Evolutionary conservation across 1,284 basidiomycete genomes (phyloP), one percentile per base, ranked within the genome.

Genomic region (Tilletia walkeri): DNA sequence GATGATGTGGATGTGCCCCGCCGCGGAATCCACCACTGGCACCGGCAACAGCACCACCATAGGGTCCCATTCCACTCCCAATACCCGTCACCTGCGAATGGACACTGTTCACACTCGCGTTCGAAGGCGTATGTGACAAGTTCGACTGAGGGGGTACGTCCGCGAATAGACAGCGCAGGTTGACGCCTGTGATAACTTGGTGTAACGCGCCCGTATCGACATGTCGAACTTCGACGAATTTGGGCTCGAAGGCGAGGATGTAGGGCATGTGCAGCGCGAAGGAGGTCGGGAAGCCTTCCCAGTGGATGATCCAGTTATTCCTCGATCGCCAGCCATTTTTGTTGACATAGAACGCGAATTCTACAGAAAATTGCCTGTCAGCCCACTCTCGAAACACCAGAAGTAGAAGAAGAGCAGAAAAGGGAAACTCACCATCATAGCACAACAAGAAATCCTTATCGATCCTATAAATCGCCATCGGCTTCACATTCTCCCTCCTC

Each of bases 261-360:
- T 95, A 99, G 0, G 96, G 95, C 84, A 95, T 95, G 83, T 95
- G 92, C 36, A 98, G 88, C 1, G 96, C 95, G 81, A 99, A 99
- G 36, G 91, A 90, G 1, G 92, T 92, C 1, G 96, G 96, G 59
- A 88, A 88, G 3, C 96, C 96, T 85, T 99, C 95, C 96, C 96
- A 99, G 78, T 93, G 88, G 34, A 99, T 91, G 87, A 95, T 93
- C 88, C 96, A 98, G 72, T 93, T 90, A 76, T 89, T 90, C 69
- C 93, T 88, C 63, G 94, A 92, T 70, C 94, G 88, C 88, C 93
- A 93, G 12, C 96, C 96, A 76, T 91, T 95, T 86, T 93, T 94
- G 85, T 98, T 96, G 79, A 99, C 94, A 85, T 97, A 99, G 84
- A 99, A 98, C 0, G 96, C 95, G 84, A 97, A 98, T 85, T 98